A percentile compares a stretch with the other conserved stretches of the same genome.
These are phyloP conservation scores for Triglochin maritima DNA, from an alignment of 106 monocot species.

Conservation along the genomic window DNA sequence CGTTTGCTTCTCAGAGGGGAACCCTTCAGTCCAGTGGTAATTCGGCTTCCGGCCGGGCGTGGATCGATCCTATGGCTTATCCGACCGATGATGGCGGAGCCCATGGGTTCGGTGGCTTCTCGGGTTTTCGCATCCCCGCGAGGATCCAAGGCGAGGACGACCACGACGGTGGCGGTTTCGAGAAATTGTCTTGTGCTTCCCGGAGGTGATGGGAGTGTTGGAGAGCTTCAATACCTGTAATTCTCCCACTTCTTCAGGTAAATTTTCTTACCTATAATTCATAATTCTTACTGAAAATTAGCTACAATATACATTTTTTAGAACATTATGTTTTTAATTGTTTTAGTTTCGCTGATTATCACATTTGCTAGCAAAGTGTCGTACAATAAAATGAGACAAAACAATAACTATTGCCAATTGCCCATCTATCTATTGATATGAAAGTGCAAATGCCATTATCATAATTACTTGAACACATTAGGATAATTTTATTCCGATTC, in stretches of 20 bases:
- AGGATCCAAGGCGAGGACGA: constrained; percentile 77
- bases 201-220: constrained; percentile 6
- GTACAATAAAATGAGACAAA: neutral
- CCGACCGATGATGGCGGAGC: constrained; percentile 6
- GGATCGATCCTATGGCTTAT: constrained; percentile 34
- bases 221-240: neutral
- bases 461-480: too few relatives aligned
- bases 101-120: constrained; percentile 24
- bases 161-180: constrained; percentile 13
- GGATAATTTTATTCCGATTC: too few relatives aligned
- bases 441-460: too few relatives aligned
- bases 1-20: constrained; percentile 78
- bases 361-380: neutral
- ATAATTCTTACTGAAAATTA: neutral
- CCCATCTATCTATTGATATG: too few relatives aligned
- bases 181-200: constrained; percentile 5
- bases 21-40: constrained; percentile 99
- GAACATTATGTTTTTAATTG: too few relatives aligned
- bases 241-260: too few relatives aligned
- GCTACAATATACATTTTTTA: too few relatives aligned
- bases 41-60: constrained; percentile 36
- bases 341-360: too few relatives aligned
- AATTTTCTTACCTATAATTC: neutral
- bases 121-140: constrained; percentile 73
- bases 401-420: neutral